These are phyloP conservation scores for Chaetomiaceae sp. DNA, from an alignment of 2,329 filamentous ascomycete genomes.

Conservation along the genomic window DNA sequence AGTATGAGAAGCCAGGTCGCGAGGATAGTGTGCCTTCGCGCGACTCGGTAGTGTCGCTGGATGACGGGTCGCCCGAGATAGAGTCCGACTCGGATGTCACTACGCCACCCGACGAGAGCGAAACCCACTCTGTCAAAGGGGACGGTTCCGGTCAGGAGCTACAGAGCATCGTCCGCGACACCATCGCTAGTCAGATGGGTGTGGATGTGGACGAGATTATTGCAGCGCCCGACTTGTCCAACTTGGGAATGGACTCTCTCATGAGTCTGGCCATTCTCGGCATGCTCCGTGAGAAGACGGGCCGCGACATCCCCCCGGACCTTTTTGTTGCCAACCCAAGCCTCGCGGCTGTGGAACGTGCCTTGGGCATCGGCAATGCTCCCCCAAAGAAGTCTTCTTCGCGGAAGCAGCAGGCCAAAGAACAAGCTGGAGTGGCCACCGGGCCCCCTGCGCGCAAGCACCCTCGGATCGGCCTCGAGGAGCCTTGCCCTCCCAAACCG, in stretches of 20 bases:
- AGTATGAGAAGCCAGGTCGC: slow-evolving; percentile 34
- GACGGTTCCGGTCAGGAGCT: slow-evolving; percentile 40
- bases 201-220: slow-evolving; percentile 61
- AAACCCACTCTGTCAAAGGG: slow-evolving; percentile 44
- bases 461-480: slow-evolving; percentile 26
- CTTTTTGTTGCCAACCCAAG: slow-evolving; percentile 58
- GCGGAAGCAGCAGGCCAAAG: slow-evolving; percentile 25
- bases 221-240: slow-evolving; percentile 49
- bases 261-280: slow-evolving; percentile 54
- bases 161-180: slow-evolving; percentile 54
- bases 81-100: slow-evolving; percentile 49
- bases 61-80: slow-evolving; percentile 42
- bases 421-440: not conserved
- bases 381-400: slow-evolving; percentile 34
- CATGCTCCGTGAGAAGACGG: slow-evolving; percentile 50
- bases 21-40: slow-evolving; percentile 26
- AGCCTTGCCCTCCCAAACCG: slow-evolving; percentile 34
- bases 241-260: slow-evolving; percentile 55
- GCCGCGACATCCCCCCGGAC: slow-evolving; percentile 51
- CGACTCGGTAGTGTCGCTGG: slow-evolving; percentile 34
- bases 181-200: slow-evolving; percentile 67
- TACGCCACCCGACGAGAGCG: slow-evolving; percentile 49
- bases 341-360: slow-evolving; percentile 60
- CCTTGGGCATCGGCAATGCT: slow-evolving; percentile 49
- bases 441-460: slow-evolving; percentile 21